Base-by-base conservation (phyloP, 768 basidiomycete genomes). In the Polyporus arcularius region DNA sequence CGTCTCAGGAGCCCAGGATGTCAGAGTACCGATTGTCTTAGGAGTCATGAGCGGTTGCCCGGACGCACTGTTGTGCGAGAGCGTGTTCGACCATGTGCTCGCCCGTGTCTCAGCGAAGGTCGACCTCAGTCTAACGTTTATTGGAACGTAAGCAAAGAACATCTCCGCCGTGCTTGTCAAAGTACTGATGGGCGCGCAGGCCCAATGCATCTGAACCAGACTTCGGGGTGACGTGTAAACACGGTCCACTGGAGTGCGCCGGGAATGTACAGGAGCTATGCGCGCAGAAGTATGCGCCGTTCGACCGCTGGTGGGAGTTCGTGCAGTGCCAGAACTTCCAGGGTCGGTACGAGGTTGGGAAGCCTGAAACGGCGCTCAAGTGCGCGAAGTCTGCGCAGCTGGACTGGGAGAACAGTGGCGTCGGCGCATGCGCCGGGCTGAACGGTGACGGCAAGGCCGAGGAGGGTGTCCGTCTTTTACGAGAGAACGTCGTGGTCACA, bases 211-310 rank as follows among this genome's bases (percentile, higher is more conserved):
- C 82, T 6, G 86, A 90, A 30, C 75, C 82, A n/a, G 77, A 78
- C 50, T 92, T 88, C 69, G 94, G 94, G n/a, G 84, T 90, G 32
- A 82, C 76, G 38, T 97, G 95, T 75, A 81, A 81, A 79, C 94
- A 96, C 69, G 94, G 94, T 16, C 75, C 76, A 4, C 73, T 81
- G 54, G 95, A 98, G 73, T 97, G 95, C 68, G 85, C 85, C 14
- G 95, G 92, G 45, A 94, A 96, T 75, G 85, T 94, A 16, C 90
- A 97, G 60, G 87, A 97, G 70, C 79, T 97, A 30, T 98, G 96
- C 72, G 89, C 82, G 32, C 78, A 82, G 56, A 85, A 86, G 70
- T 79, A 91, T 62, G 76, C 81, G 26, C 74, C 80, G 26, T 73
- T 76, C 42, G 64, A 72, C n/a, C 76, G 75, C 21, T 94, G 91